Percentiles rank a stretch among this genome's conserved stretches.
phyloP scores from a whole-genome alignment of 2,329 filamentous ascomycete genomes.

The Pyricularia sp. region DNA sequence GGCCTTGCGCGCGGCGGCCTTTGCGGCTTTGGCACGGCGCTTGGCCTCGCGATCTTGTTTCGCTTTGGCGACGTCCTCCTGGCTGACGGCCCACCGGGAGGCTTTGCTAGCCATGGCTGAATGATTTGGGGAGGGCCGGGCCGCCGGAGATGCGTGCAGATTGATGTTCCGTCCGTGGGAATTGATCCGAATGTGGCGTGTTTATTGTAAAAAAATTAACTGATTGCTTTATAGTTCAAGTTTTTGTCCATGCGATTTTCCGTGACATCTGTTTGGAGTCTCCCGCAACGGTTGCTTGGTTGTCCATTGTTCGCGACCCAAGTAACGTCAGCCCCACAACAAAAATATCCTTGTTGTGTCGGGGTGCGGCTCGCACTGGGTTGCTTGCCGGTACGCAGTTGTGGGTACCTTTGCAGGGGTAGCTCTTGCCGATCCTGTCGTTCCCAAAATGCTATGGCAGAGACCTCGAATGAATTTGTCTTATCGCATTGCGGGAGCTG shows the following conservation, averaged over 20 bases:
- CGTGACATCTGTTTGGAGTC: neutral
- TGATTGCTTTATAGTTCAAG: neutral
- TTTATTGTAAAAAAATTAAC: neutral
- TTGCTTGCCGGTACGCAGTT: neutral
- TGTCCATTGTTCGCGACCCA: neutral
- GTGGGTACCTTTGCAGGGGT: neutral
- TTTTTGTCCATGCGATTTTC: conserved; percentile 2
- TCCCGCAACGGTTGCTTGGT: neutral
- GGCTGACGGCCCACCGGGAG: conserved; percentile 83
- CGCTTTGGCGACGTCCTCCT: conserved; percentile 70
- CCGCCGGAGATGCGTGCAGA: neutral
- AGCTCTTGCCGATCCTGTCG: neutral
- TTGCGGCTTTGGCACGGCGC: conserved; percentile 73
- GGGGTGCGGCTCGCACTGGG: neutral
- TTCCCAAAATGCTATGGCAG: neutral
- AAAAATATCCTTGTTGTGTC: neutral
- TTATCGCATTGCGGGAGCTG: too few relatives aligned
- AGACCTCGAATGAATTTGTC: neutral
- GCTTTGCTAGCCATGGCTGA: conserved; percentile 45
- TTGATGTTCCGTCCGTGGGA: neutral
- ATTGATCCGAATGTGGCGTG: neutral
- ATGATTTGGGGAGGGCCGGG: neutral
- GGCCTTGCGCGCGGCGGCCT: conserved; percentile 52
- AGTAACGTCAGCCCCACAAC: neutral
- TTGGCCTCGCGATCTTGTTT: conserved; percentile 81